These are phyloP conservation scores for Periconia digitata DNA, from an alignment of 2,329 filamentous ascomycete species.

Conservation along the genomic window DNA sequence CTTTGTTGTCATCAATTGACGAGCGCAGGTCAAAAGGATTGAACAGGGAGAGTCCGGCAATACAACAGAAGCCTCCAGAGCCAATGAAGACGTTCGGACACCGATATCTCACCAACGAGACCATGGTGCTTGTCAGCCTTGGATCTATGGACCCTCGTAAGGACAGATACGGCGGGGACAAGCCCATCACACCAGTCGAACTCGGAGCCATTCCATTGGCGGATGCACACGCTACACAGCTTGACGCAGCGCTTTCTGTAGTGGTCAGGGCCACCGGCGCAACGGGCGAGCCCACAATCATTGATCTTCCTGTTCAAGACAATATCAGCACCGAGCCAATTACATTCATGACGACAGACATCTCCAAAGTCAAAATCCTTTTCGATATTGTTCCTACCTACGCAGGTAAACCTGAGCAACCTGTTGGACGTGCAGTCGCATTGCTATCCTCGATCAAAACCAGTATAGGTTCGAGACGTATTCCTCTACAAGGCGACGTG, in stretches of 20 bases:
- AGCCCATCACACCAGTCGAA: constrained; percentile 69
- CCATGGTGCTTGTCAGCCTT: constrained; percentile 87
- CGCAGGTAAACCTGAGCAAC: constrained; percentile 75
- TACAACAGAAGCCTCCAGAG: constrained; percentile 60
- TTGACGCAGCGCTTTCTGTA: constrained; percentile 90
- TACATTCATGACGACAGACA: constrained; percentile 78
- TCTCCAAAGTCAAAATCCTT: constrained; percentile 79
- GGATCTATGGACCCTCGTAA: constrained; percentile 95
- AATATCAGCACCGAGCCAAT: constrained; percentile 93
- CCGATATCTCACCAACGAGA: constrained; percentile 85
- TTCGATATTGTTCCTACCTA: constrained; percentile 98
- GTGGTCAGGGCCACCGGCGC: constrained; percentile 87
- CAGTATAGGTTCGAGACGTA: constrained; percentile 79
- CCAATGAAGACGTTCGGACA: constrained; percentile 95
- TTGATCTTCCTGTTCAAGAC: constrained; percentile 91
- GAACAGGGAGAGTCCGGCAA: constrained; percentile 40
- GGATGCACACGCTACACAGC: constrained; percentile 86
- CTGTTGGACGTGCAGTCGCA: constrained; percentile 86
- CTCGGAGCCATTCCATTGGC: constrained; percentile 85
- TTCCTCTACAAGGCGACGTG: constrained; percentile 88
- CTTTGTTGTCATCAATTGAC: constrained; percentile 60
- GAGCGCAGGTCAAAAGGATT: constrained; percentile 45
- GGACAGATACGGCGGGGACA: constrained; percentile 38
- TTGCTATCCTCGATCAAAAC: constrained; percentile 84
- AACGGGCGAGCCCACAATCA: constrained; percentile 80